phyloP scores from a whole-genome alignment of 2,329 filamentous ascomycete species.

The Ophiocordyceps australis region DNA sequence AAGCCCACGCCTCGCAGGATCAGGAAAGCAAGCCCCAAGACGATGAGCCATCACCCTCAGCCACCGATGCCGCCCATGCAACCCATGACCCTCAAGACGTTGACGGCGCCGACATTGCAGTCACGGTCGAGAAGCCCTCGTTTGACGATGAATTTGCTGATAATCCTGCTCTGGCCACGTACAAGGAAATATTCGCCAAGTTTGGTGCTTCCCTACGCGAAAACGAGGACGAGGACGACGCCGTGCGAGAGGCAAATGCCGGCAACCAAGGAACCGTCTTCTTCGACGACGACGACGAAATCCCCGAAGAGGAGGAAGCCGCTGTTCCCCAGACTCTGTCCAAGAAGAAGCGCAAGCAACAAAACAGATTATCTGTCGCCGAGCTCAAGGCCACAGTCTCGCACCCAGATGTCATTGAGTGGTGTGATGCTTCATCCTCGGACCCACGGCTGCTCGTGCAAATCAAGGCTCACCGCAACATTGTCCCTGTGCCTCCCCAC shows the following conservation, averaged over 20 bases:
- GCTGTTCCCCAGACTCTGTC: constrained; percentile 53
- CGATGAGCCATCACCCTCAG: too few species aligned
- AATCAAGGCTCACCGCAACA: constrained; percentile 88
- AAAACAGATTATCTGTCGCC: constrained; percentile 84
- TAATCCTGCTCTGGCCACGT: constrained; percentile 69
- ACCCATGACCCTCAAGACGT: background rate
- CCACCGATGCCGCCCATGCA: background rate
- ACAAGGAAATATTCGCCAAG: constrained; percentile 63
- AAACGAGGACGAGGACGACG: constrained; percentile 45
- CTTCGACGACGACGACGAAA: constrained; percentile 69
- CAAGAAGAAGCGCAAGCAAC: constrained; percentile 85
- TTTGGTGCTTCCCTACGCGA: constrained; percentile 52
- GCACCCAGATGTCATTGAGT: constrained; percentile 90
- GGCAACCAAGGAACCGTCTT: constrained; percentile 73
- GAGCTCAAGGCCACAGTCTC: constrained; percentile 84
- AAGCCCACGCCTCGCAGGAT: too few species aligned
- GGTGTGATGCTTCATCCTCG: constrained; percentile 85
- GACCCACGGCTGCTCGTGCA: constrained; percentile 82
- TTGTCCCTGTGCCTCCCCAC: constrained; percentile 83
- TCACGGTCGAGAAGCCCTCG: constrained; percentile 26
- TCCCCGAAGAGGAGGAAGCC: constrained; percentile 65
- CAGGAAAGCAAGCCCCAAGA: constrained; percentile 1
- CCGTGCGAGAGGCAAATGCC: constrained; percentile 44
- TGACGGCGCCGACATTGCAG: constrained; percentile 11
- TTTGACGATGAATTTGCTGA: constrained; percentile 44